Evolutionary conservation across 2,329 filamentous ascomycete genomes (phyloP).

Genomic region (Furcasterigmium furcatum): DNA sequence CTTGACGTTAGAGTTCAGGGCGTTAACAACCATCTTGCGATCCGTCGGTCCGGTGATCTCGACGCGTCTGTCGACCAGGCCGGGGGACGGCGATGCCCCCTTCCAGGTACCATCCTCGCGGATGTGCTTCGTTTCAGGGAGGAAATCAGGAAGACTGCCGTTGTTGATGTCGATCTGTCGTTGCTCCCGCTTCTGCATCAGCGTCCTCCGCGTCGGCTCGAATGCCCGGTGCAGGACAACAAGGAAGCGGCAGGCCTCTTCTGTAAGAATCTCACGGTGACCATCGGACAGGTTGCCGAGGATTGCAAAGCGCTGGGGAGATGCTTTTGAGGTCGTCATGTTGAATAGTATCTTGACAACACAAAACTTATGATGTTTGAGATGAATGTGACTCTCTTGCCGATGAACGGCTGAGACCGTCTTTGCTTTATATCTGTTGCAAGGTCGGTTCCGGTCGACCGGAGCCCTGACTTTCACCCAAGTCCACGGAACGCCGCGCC

Average conservation of each 20-base stretch:
- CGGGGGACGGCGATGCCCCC: conserved; percentile 86
- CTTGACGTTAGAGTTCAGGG: conserved; percentile 92
- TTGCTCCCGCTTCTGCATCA: conserved; percentile 80
- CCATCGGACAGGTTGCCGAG: conserved; percentile 74
- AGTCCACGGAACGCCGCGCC: neutral
- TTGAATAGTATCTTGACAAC: neutral
- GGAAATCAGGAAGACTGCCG: conserved; percentile 85
- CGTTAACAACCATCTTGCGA: conserved; percentile 98
- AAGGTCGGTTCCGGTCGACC: neutral
- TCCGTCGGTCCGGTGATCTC: conserved; percentile 98
- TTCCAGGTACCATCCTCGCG: conserved; percentile 93
- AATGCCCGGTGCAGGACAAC: conserved; percentile 93
- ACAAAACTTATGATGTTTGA: too few species aligned
- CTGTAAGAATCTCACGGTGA: conserved; percentile 87
- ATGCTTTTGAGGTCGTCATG: conserved; percentile 68
- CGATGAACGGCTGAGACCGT: too few species aligned
- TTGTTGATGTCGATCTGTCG: conserved; percentile 93
- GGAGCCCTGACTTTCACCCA: neutral
- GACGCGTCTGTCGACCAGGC: conserved; percentile 86
- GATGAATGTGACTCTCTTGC: too few species aligned
- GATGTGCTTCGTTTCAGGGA: conserved; percentile 93
- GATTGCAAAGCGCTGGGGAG: conserved; percentile 50
- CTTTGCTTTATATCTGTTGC: neutral
- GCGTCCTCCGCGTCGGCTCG: conserved; percentile 81
- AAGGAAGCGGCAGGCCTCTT: conserved; percentile 86